Percentiles rank a stretch among this genome's conserved stretches.
Evolutionary conservation across 140 eudicot species (phyloP).

Genomic region (Oenanthe javanica): DNA sequence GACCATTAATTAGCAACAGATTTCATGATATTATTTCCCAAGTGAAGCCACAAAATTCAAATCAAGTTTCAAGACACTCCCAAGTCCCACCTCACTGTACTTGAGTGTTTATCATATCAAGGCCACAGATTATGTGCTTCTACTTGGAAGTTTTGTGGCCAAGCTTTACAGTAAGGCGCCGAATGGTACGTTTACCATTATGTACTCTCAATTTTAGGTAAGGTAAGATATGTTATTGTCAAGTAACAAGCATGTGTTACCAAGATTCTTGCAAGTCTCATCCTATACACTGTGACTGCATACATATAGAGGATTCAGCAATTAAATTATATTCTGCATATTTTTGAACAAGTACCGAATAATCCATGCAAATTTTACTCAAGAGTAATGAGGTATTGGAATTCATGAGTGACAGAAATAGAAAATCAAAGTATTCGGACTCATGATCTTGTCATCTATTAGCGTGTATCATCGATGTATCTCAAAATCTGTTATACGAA

Average conservation of each 20-base stretch:
- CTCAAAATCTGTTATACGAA: not conserved
- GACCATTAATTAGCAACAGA: not conserved
- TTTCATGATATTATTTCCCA: not conserved
- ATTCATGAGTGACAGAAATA: not conserved
- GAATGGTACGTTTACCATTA: not conserved
- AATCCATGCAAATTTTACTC: no score
- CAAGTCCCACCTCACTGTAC: not conserved
- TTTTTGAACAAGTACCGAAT: no score
- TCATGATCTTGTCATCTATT: not conserved
- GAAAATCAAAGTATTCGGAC: not conserved
- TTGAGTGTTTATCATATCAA: not conserved
- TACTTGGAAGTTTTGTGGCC: conserved; percentile 4
- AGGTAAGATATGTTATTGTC: not conserved
- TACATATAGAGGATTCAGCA: no score
- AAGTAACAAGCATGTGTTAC: not conserved
- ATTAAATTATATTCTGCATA: no score
- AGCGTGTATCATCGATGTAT: no score
- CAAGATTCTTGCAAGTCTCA: not conserved
- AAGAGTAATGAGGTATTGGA: not conserved
- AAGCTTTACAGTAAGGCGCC: not conserved
- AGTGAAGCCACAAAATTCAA: not conserved
- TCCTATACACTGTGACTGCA: not conserved
- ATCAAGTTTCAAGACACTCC: not conserved
- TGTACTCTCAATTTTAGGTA: not conserved
- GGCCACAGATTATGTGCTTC: not conserved